Base-by-base conservation (phyloP, 163 green algal species). In the Scenedesmus sp. region DNA sequence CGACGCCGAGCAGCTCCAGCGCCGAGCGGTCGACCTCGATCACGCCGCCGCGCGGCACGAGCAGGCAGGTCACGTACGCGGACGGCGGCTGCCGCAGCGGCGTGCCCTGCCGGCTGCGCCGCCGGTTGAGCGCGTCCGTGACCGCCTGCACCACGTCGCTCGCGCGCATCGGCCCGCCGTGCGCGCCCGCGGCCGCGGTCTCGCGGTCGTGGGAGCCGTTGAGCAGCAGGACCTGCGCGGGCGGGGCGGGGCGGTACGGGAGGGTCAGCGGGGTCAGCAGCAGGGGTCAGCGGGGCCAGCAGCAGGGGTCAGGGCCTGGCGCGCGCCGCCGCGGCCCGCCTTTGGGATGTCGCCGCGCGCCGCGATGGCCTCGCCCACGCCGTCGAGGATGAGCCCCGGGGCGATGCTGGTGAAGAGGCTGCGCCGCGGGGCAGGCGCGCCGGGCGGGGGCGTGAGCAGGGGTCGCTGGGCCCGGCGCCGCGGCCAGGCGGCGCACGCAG, bases 191-290 rank as follows among this genome's bases (percentile, higher is more conserved):
- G n/a, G 70, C 79, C 13, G 82, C 81, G 0, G 94, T 99, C 86
- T 99, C 96, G 0, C 96, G 86, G 80, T 99, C 96, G 60, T 96
- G 85, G 10, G 77, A 90, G 60, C 96, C 96, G 80, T 99, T 99
- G n/a, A 99, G 84, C 42, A 98, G 75, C 62, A 99, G 75, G 17
- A 97, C 86, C 91, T 93, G 86, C 34, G 50, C 4, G 15, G 44
- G 33, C 5, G 3, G 31, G 22, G 50, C 3, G 15, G n/a, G n/a
- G n/a, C n/a, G n/a, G n/a, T n/a, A n/a, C n/a, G n/a, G n/a, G n/a
- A n/a, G n/a, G n/a, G n/a, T n/a, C 34, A 63, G 44, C 7, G 9
- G 20, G 4, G 17, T n/a, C 36, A 60, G n/a, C 7, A 31, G 20
- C 56, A 15, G 42, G 9, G 28, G 20, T 11, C 24, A 58, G 50